Base-by-base conservation (phyloP, 768 basidiomycete genomes). In the Austroboletus eburneus region DNA sequence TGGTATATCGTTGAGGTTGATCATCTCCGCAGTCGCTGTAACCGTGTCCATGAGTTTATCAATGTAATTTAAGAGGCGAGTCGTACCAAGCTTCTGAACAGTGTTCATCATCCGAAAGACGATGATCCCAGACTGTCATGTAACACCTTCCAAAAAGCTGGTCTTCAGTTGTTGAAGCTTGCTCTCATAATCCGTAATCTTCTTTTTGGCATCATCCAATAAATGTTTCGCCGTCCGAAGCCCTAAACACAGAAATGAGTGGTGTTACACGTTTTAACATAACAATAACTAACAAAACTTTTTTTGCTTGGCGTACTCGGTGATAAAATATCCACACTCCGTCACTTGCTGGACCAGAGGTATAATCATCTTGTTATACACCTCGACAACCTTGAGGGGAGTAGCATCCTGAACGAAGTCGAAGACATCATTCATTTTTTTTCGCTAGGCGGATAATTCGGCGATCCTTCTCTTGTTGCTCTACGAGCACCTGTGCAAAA, bases 41-140 rank as follows among this genome's bases (percentile, higher is more conserved):
- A n/a, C 5, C 5, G 23, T 25, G 22, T n/a, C 5, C 5, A 5
- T 56, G 16, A 47, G 24, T 20, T 0, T 10, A 32, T 13, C 17
- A 3, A 24, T 9, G 3, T 6, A 16, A 14, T 16, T 18, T 16
- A 22, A 43, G 23, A 22, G 27, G 10, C 14, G 20, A 8, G 10
- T 43, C 12, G n/a, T 30, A 59, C 57, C 27, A 8, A 48, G 46
- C 14, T 7, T 12, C 23, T 54, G 41, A 1, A 46, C 44, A 8
- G 34, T 29, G 21, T 50, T 57, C 54, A 58, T 60, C 48, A 57
- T 49, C 20, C 58, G 54, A 43, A 57, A 50, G 18, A 58, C 58
- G 24, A 23, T 56, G 17, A 58, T 36, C 6, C 52, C 56, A 32
- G 51, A 47, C 32, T 39, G 49, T 16, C 52, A 3, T 2, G 37